These are phyloP conservation scores for Taxillus chinensis DNA, from an alignment of 164 flowering plant species.

Conservation along the genomic window DNA sequence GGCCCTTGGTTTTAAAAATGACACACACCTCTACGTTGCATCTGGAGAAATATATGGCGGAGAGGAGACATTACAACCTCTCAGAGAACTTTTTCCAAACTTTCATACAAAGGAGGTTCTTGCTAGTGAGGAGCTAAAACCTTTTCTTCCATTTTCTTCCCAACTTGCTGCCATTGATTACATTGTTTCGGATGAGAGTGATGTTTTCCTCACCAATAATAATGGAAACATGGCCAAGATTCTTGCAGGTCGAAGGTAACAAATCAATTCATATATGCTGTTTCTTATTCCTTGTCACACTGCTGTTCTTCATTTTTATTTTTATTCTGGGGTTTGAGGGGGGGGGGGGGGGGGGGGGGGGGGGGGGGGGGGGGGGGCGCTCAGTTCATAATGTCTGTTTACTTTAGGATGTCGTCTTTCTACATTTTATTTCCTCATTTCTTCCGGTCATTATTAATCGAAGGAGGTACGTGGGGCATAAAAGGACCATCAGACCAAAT, in stretches of 20 bases:
- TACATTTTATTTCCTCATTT: background rate
- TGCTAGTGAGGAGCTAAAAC: conserved; percentile 53
- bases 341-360: too few species aligned
- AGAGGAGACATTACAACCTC: conserved; percentile 73
- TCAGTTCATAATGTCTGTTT: background rate
- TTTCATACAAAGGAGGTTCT: conserved; percentile 88
- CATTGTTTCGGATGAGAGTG: conserved; percentile 87
- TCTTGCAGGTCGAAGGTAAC: conserved; percentile 90
- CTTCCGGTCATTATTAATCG: conserved; percentile 5
- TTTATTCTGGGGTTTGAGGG: too few species aligned
- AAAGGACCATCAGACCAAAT: conserved; percentile 91
- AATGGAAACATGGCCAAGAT: conserved; percentile 99
- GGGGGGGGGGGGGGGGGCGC: too few species aligned
- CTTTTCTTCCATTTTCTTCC: conserved; percentile 70
- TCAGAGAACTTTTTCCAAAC: conserved; percentile 84
- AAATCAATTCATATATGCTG: background rate
- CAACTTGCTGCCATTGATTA: conserved; percentile 97
- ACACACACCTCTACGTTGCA: conserved; percentile 81
- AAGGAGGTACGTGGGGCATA: conserved; percentile 98
- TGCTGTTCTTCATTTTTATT: too few species aligned
- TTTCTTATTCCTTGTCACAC: too few species aligned
- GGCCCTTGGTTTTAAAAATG: conserved; percentile 79
- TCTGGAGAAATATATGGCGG: conserved; percentile 99
- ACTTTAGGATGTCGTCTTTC: background rate
- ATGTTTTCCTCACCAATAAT: conserved; percentile 90